Base-by-base conservation (phyloP, 768 basidiomycete species). In the Coprinopsis cinerea region DNA sequence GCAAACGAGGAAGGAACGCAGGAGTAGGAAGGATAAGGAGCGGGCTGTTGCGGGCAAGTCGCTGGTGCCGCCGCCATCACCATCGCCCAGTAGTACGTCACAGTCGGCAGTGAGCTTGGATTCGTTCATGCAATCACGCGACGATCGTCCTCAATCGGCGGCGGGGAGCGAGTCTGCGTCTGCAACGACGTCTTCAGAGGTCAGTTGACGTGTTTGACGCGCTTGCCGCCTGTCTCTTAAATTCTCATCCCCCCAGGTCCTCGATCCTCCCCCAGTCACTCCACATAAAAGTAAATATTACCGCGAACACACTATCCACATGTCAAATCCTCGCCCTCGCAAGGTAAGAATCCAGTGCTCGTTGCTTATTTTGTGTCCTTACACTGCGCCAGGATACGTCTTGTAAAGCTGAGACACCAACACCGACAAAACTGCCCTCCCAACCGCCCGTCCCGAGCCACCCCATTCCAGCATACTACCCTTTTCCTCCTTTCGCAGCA, bases 211-310 rank as follows among this genome's bases (percentile, higher is more conserved):
- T 49, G 59, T 57, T 67, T 59, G 59, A 57, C 66, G 66, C 62
- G 66, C 20, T 63, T 57, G 18, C 50, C 42, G 32, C 41, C 43
- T 32, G 32, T 20, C 49, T 37, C 44, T 44, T 49, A 58, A 42
- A 57, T 55, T 36, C 14, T n/a, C n/a, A 23, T 36, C 13, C 28
- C 54, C 15, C 25, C 53, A 62, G 54, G 55, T 59, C 41, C 44
- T 40, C 26, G 46, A 60, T 28, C 60, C 59, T 49, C 64, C 66
- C 6, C 77, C 79, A 17, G 61, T 79, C 18, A 83, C 82, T 3
- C 81, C 82, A n/a, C 75, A 76, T 56, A 77, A 75, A 54, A 73
- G 61, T 60, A 83, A 70, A 59, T 81, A 84, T 59, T 83, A 84
- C 59, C 75, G 82, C 62, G 76, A 77, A 28, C 76, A 77, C 47